Percentiles rank a stretch among this genome's conserved stretches.
Evolutionary conservation across 331 rosid species (phyloP).

Genomic region (Quercus phellos): DNA sequence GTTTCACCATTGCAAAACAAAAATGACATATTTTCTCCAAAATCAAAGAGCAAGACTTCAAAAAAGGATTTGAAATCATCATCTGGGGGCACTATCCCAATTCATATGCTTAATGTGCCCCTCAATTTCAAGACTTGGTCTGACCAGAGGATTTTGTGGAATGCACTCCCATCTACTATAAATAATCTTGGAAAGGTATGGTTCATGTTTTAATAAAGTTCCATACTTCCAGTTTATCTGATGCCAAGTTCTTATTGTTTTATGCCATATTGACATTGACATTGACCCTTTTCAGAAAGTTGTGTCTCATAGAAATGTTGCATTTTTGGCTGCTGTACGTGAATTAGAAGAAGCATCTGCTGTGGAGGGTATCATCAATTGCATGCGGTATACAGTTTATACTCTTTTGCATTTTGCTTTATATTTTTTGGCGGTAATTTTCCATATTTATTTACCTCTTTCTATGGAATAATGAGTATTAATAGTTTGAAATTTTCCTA

Average conservation of each 20-base stretch:
- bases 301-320: slow-evolving; percentile 36
- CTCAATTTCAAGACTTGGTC: slow-evolving; percentile 34
- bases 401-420: background rate
- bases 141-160: slow-evolving; percentile 41
- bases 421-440: background rate
- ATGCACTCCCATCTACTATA: slow-evolving; percentile 39
- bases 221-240: background rate
- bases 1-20: slow-evolving; percentile 47
- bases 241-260: background rate
- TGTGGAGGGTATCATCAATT: slow-evolving; percentile 44
- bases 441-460: background rate
- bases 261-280: background rate
- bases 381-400: slow-evolving; percentile 50
- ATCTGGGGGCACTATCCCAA: background rate
- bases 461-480: background rate
- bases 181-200: slow-evolving; percentile 63
- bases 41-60: slow-evolving; percentile 13
- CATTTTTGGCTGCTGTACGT: slow-evolving; percentile 50
- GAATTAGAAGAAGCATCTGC: slow-evolving; percentile 71
- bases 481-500: background rate
- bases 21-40: slow-evolving; percentile 38
- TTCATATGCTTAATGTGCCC: slow-evolving; percentile 45
- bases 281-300: slow-evolving; percentile 42
- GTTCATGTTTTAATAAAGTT: background rate
- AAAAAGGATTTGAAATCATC: slow-evolving; percentile 28